These are phyloP conservation scores for Baeospora myosura DNA, from an alignment of 1,284 basidiomycete species.

Conservation along the genomic window DNA sequence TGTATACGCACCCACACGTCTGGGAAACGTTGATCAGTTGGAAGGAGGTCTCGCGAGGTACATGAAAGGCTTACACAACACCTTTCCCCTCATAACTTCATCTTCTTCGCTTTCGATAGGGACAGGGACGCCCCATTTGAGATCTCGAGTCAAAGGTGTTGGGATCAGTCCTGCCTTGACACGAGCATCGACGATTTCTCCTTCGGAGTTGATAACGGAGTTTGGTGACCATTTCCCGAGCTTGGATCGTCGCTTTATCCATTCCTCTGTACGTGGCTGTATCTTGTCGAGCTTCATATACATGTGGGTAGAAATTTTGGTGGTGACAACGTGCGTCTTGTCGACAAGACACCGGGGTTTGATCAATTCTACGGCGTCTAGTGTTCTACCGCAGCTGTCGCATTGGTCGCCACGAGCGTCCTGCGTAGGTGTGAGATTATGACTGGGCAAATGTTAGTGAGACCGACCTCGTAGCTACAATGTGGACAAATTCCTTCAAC, in stretches of 20 bases:
- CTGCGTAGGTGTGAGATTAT: conserved; percentile 28
- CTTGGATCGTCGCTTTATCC: conserved; percentile 78
- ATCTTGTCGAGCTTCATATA: conserved; percentile 84
- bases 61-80: conserved; percentile 64
- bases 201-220: conserved; percentile 80
- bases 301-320: conserved; percentile 85
- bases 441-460: not conserved
- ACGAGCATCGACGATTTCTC: conserved; percentile 87
- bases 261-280: conserved; percentile 81
- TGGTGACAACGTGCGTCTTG: conserved; percentile 71
- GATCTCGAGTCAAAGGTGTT: conserved; percentile 89
- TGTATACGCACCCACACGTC: conserved; percentile 71
- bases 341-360: conserved; percentile 93
- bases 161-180: conserved; percentile 84
- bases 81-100: conserved; percentile 87
- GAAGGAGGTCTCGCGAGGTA: conserved; percentile 6
- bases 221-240: conserved; percentile 91
- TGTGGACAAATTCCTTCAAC: conserved; percentile 92
- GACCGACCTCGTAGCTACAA: conserved; percentile 71
- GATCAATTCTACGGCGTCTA: conserved; percentile 90
- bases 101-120: conserved; percentile 71
- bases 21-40: conserved; percentile 22
- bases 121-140: conserved; percentile 95
- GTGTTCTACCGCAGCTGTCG: conserved; percentile 87
- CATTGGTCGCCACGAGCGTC: conserved; percentile 99